Evolutionary conservation across 108 stramenopile species (phyloP).

Genomic region (Pseudonitzschia pungens): DNA sequence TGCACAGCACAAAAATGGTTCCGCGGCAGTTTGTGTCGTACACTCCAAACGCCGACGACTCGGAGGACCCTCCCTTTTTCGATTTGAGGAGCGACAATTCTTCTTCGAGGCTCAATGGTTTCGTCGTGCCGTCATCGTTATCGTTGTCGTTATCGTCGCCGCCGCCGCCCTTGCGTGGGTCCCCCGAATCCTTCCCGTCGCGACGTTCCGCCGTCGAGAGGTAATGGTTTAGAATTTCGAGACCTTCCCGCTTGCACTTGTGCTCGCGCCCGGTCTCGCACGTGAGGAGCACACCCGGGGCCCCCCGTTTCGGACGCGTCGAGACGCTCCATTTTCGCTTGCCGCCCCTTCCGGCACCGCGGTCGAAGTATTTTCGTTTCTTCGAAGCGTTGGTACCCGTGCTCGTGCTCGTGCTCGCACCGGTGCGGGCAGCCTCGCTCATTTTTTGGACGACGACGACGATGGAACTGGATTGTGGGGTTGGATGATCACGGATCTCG

Average conservation of each 20-base stretch:
- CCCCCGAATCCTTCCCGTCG: too few species aligned
- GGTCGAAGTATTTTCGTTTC: conserved; percentile 15
- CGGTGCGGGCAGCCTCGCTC: too few species aligned
- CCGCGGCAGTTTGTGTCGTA: conserved; percentile 72
- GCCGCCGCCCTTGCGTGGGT: too few species aligned
- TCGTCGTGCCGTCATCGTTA: conserved; percentile 6
- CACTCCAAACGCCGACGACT: conserved; percentile 36
- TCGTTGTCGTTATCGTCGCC: not conserved
- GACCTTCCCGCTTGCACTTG: conserved; percentile 73
- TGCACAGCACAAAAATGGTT: conserved; percentile 63
- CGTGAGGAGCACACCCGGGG: conserved; percentile 66
- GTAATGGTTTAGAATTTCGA: conserved; percentile 75
- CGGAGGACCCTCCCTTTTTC: conserved; percentile 6
- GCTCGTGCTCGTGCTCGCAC: too few species aligned
- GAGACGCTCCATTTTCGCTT: not conserved
- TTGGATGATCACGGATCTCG: too few species aligned
- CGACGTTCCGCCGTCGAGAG: conserved; percentile 18
- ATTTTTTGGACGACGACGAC: too few species aligned
- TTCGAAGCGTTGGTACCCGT: not conserved
- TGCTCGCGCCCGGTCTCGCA: conserved; percentile 71
- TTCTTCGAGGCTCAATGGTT: conserved; percentile 64
- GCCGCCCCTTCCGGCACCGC: not conserved
- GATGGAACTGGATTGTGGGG: too few species aligned
- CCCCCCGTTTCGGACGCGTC: conserved; percentile 53
- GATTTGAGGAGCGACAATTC: conserved; percentile 63